Percentiles rank a stretch among this genome's conserved stretches.
Conservation (phyloP, 352 stramenopile genomes). For the Lagenidium giganteum region DNA sequence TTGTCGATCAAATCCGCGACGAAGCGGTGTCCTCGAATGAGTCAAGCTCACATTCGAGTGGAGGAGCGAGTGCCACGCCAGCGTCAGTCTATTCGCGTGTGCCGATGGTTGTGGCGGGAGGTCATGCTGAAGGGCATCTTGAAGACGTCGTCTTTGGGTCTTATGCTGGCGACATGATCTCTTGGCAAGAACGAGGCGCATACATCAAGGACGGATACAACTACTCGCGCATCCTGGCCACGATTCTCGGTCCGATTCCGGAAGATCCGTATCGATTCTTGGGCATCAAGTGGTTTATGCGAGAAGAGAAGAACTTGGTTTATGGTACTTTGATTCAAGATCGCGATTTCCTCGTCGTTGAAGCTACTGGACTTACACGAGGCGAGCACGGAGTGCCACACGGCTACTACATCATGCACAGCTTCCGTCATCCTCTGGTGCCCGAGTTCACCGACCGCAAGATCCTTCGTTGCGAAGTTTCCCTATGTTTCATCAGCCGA, state of each 20-base stretch:
- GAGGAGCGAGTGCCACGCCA: no score
- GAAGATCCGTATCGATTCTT: conserved; percentile 40
- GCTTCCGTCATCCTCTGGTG: conserved; percentile 24
- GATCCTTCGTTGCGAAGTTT: conserved; percentile 31
- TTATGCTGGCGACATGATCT: conserved; percentile 24
- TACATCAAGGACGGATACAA: conserved; percentile 32
- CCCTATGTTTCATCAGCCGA: conserved; percentile 37
- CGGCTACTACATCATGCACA: conserved; percentile 52
- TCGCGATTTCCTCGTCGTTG: conserved; percentile 42
- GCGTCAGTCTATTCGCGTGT: no score
- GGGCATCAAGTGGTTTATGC: conserved; percentile 32
- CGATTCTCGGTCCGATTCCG: conserved; percentile 16
- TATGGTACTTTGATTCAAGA: conserved; percentile 32
- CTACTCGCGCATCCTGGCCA: conserved; percentile 21
- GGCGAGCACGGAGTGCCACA: conserved; percentile 31
- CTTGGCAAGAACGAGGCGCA: conserved; percentile 27
- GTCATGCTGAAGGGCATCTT: conserved; percentile 30
- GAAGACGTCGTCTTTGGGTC: conserved; percentile 42
- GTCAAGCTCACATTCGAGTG: no score
- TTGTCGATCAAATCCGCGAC: no score
- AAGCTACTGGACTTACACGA: conserved; percentile 27
- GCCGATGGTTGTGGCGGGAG: conserved; percentile 27
- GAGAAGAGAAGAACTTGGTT: conserved; percentile 14
- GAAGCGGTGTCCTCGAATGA: no score
- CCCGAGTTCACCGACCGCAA: conserved; percentile 22